Base-by-base conservation (phyloP, 1,284 basidiomycete genomes). In the Tilletia setariae region DNA sequence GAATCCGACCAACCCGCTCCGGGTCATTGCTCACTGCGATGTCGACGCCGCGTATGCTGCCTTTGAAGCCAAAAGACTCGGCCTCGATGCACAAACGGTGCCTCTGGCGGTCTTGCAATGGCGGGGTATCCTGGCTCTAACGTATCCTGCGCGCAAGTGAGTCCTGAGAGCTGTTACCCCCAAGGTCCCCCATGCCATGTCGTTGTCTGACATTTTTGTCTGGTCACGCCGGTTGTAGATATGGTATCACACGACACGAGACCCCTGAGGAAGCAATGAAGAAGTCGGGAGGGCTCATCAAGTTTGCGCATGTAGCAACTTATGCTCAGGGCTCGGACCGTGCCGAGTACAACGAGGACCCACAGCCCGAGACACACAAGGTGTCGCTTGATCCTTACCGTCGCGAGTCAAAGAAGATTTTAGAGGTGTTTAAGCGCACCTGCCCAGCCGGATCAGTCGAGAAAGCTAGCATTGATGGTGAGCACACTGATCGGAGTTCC, bases 361-460 rank as follows among this genome's bases (percentile, higher is more conserved):
- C 94, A 3, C 89, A 94, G 79, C 90, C 90, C 0, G 86, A 87
- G 69, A 96, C 93, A 11, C 94, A 98, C 85, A 98, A 98, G 86
- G 93, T 93, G 51, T 96, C 93, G 21, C 86, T 99, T 62, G 96
- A 99, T 82, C 89, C 92, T 69, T 98, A 98, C 83, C 86, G 95
- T 19, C 87, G 91, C 65, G 95, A 98, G 84, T 93, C 91, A 75
- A 85, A 88, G 71, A 97, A 94, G 84, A 91, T 98, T 72, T 87
- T 94, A n/a, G 87, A 87, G 9, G 85, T 92, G 75, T 94, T 97
- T 82, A 90, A 90, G 76, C 89, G 92, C 68, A 86, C 87, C 67
- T 85, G 93, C 42, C 90, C 91, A 0, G 74, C 79, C 13, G 88
- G 85, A 2, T 89, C 91, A 81, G 59, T 82, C 92, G 92, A 94